phyloP scores from a whole-genome alignment of 2,329 filamentous ascomycete species.

The Apiospora koreana region DNA sequence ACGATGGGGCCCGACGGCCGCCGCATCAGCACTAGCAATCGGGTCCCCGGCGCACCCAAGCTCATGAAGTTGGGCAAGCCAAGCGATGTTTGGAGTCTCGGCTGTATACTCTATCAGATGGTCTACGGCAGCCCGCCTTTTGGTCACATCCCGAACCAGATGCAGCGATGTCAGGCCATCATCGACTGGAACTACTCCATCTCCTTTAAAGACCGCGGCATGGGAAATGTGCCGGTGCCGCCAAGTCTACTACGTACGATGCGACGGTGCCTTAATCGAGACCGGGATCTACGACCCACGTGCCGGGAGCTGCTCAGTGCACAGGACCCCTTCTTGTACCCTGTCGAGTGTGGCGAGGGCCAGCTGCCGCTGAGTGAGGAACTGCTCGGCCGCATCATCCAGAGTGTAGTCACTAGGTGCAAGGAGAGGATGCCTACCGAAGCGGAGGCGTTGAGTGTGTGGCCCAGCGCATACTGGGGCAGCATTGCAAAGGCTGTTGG shows the following conservation, averaged over 20 bases:
- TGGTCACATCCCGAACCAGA: slow-evolving; percentile 84
- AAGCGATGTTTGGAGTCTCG: slow-evolving; percentile 93
- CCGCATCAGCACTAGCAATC: slow-evolving; percentile 31
- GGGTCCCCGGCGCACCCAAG: slow-evolving; percentile 46
- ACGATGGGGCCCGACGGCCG: slow-evolving; percentile 41
- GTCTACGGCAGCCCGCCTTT: slow-evolving; percentile 97
- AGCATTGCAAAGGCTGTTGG: slow-evolving; percentile 53
- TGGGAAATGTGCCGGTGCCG: slow-evolving; percentile 66
- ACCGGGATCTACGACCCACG: slow-evolving; percentile 63
- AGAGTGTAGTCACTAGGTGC: slow-evolving; percentile 62
- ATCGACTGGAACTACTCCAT: slow-evolving; percentile 76
- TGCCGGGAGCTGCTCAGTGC: slow-evolving; percentile 62
- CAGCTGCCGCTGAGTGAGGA: slow-evolving; percentile 64
- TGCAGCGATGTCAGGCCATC: slow-evolving; percentile 84
- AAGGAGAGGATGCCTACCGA: slow-evolving; percentile 61
- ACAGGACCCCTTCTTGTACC: slow-evolving; percentile 65
- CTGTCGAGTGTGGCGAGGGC: slow-evolving; percentile 55
- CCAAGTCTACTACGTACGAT: slow-evolving; percentile 61
- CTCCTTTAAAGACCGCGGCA: slow-evolving; percentile 68
- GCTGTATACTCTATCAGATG: slow-evolving; percentile 97
- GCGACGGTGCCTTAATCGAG: slow-evolving; percentile 62
- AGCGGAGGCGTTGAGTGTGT: slow-evolving; percentile 53
- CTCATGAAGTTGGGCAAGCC: slow-evolving; percentile 96
- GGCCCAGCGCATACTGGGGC: slow-evolving; percentile 64
- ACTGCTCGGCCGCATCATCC: slow-evolving; percentile 60